phyloP scores from a whole-genome alignment of 2,329 filamentous ascomycete species.

The Ceratocystis destructans region DNA sequence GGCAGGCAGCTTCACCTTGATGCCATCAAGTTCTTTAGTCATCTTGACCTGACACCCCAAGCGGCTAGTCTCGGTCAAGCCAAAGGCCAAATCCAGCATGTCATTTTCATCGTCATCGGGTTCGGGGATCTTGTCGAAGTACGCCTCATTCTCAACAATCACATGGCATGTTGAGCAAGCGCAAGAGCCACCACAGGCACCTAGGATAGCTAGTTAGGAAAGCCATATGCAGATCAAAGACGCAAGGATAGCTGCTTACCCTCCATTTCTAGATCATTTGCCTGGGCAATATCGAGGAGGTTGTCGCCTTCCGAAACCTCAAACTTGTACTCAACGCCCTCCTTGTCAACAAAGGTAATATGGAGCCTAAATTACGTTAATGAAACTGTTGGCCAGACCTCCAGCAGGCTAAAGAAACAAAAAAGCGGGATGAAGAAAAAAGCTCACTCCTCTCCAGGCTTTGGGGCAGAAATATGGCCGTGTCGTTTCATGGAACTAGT shows the following conservation, averaged over 20 bases:
- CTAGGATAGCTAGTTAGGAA: constrained; percentile 22
- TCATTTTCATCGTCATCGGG: constrained; percentile 73
- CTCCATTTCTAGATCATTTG: constrained; percentile 95
- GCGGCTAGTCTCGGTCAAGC: constrained; percentile 69
- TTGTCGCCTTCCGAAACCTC: constrained; percentile 80
- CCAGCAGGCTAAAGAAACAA: background rate
- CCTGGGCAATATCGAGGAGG: constrained; percentile 85
- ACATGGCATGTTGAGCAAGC: constrained; percentile 90
- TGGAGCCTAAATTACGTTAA: constrained; percentile 46
- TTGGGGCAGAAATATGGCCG: constrained; percentile 70
- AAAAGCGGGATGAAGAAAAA: background rate
- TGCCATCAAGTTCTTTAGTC: constrained; percentile 75
- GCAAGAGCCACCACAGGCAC: constrained; percentile 87
- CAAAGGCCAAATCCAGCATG: constrained; percentile 84
- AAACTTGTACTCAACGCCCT: constrained; percentile 60
- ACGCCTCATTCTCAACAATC: constrained; percentile 59
- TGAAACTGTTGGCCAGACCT: background rate
- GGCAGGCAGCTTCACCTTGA: constrained; percentile 70
- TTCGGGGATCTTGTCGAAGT: constrained; percentile 66
- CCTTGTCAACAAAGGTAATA: constrained; percentile 89
- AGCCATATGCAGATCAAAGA: background rate
- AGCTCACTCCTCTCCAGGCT: constrained; percentile 79
- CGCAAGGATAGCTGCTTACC: constrained; percentile 33
- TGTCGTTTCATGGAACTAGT: constrained; percentile 48
- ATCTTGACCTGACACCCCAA: constrained; percentile 86